Conservation (phyloP, 352 stramenopile genomes). For the Pythium monospermum region DNA sequence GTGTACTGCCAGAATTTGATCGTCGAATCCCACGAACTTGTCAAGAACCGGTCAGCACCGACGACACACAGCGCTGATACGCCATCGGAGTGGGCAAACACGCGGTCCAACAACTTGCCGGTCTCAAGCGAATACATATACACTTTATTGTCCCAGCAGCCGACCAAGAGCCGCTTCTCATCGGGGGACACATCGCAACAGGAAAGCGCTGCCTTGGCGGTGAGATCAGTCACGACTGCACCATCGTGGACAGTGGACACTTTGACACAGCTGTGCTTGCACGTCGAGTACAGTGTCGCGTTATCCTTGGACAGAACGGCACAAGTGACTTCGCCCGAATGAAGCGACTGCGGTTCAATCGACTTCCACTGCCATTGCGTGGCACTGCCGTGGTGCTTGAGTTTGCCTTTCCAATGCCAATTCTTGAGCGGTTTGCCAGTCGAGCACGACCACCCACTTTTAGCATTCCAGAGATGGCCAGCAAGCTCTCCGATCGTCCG, state of each 20-base stretch:
- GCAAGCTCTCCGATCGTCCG: conserved; percentile 30
- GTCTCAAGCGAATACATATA: conserved; percentile 68
- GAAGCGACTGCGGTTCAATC: conserved; percentile 29
- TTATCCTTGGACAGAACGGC: conserved; percentile 49
- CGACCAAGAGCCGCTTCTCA: conserved; percentile 53
- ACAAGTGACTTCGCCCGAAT: conserved; percentile 60
- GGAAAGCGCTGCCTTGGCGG: conserved; percentile 37
- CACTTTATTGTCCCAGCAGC: conserved; percentile 70
- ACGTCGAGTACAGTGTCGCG: conserved; percentile 52
- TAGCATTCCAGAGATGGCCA: conserved; percentile 29
- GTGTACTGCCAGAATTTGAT: conserved; percentile 77
- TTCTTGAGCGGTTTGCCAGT: conserved; percentile 38
- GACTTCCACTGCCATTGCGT: conserved; percentile 53
- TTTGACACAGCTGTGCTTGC: conserved; percentile 66
- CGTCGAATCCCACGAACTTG: conserved; percentile 74
- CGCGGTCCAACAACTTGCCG: conserved; percentile 50
- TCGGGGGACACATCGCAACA: conserved; percentile 70
- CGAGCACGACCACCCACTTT: too few relatives aligned
- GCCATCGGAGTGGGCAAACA: conserved; percentile 58
- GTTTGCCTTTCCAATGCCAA: conserved; percentile 47
- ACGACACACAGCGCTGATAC: conserved; percentile 67
- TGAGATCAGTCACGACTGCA: conserved; percentile 25
- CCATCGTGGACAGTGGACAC: conserved; percentile 32
- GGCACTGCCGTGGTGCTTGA: conserved; percentile 28
- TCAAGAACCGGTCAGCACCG: conserved; percentile 47